Evolutionary conservation across 768 basidiomycete species (phyloP).

Genomic region (Suillus spraguei): DNA sequence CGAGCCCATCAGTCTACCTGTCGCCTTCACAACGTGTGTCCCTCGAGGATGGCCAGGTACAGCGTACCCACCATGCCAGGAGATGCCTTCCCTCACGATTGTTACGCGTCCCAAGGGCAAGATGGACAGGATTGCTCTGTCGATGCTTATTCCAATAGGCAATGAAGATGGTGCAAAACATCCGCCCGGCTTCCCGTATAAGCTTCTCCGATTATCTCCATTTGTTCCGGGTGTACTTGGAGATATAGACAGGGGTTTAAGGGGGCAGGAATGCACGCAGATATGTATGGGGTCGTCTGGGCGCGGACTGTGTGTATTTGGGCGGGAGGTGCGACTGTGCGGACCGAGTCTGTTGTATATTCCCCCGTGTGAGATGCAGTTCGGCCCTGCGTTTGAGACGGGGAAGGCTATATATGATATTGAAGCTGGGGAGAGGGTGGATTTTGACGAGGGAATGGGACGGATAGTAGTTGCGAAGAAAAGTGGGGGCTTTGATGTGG

Average conservation of each 20-base stretch:
- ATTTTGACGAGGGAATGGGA: conserved; percentile 35
- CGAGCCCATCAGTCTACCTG: conserved; percentile 24
- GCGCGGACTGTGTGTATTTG: conserved; percentile 30
- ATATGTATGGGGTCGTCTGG: conserved; percentile 30
- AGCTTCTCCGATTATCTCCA: conserved; percentile 19
- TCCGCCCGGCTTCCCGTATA: conserved; percentile 22
- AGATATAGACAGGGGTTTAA: neutral
- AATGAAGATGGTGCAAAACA: neutral
- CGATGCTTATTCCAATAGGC: conserved; percentile 28
- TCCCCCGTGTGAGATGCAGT: conserved; percentile 32
- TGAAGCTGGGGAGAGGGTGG: conserved; percentile 24
- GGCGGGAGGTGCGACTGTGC: conserved; percentile 26
- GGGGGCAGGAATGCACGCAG: conserved; percentile 15
- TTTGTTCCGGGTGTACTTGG: conserved; percentile 11
- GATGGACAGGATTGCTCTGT: conserved; percentile 21
- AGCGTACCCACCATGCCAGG: neutral
- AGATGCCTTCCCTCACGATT: conserved; percentile 26
- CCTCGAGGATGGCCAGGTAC: conserved; percentile 13
- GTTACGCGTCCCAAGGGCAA: conserved; percentile 22
- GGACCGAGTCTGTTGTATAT: conserved; percentile 27
- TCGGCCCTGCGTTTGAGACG: conserved; percentile 30
- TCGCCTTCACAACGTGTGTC: conserved; percentile 32
- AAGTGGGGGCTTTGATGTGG: conserved; percentile 30
- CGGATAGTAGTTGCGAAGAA: conserved; percentile 30
- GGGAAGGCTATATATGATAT: conserved; percentile 23